Evolutionary conservation across 345 rosid species (phyloP), one percentile per base, ranked within the genome.

Genomic region (Mercurialis annua): DNA sequence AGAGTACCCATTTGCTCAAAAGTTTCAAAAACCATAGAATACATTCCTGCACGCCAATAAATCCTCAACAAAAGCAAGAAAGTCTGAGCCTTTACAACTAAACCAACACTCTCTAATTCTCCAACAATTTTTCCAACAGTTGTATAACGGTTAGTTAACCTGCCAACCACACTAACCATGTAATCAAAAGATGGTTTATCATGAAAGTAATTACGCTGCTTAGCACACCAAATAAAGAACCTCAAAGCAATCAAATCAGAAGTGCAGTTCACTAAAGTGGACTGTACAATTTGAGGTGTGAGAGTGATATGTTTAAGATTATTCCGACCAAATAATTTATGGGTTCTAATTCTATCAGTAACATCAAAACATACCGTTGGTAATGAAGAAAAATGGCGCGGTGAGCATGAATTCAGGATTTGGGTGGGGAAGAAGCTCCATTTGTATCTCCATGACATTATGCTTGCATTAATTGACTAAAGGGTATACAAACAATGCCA

Each of bases 21-120:
- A 59, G 85, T 72, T 68, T 88, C 85, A 1, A 88, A 67, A 51
- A 89, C 89, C 69, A 73, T 82, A 23, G 57, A 78, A 54, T 81
- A 74, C 70, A 75, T 57, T 47, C 79, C 80, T 69, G 89, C 93
- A 64, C 75, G 85, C 95, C 97, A 90, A 69, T 78, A 88, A 64
- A 88, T 82, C 81, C 92, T 83, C 62, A 90, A 54, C 66, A 90
- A 61, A 21, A 86, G 71, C 78, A 83, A 71, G 57, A 86, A 88
- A 38, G 77, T 81, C 10, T 76, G 81, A 11, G 89, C 79, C 78
- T 83, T 77, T 31, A 58, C 73, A 11, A 34, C 75, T 61, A 81
- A 76, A 36, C 97, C 95, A 18, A 76, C 49, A 10, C 44, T 64
- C 61, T 59, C 76, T 62, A 90, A 71, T 44, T 67, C 86, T 59